phyloP scores from a whole-genome alignment of 257 asterid genomes.

The Solanum chaucha region DNA sequence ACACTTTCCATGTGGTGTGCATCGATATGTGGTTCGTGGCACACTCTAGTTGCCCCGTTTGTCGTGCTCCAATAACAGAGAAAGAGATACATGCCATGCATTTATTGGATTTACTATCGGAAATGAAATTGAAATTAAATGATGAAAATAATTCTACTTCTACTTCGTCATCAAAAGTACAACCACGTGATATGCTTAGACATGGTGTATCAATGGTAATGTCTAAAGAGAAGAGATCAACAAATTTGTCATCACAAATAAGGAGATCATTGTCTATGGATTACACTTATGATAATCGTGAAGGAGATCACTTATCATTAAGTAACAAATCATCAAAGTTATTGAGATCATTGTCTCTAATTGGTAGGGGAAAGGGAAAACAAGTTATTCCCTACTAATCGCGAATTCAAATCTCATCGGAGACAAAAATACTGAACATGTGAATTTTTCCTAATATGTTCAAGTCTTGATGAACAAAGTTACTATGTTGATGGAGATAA shows the following conservation, averaged over 20 bases:
- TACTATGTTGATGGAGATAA: neutral
- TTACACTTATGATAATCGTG: neutral
- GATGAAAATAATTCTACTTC: neutral
- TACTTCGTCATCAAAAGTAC: neutral
- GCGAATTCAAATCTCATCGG: neutral
- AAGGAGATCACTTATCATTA: neutral
- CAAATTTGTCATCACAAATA: neutral
- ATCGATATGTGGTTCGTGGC: neutral
- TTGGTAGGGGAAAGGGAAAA: neutral
- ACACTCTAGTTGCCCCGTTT: neutral
- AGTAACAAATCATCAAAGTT: neutral
- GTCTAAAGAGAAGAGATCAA: constrained; percentile 12
- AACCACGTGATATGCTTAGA: constrained; percentile 9
- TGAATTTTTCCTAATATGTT: neutral
- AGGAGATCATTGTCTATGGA: constrained; percentile 58
- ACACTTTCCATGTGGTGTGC: neutral
- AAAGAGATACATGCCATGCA: neutral
- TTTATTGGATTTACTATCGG: neutral
- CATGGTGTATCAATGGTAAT: constrained; percentile 18
- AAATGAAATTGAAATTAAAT: neutral
- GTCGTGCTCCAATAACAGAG: neutral
- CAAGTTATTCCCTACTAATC: neutral
- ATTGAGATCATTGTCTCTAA: neutral
- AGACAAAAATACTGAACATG: neutral
- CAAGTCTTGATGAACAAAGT: neutral